Evolutionary conservation across 305 asterid species (phyloP), one percentile per base, ranked within the genome.

Genomic region (Plantago lanceolata): DNA sequence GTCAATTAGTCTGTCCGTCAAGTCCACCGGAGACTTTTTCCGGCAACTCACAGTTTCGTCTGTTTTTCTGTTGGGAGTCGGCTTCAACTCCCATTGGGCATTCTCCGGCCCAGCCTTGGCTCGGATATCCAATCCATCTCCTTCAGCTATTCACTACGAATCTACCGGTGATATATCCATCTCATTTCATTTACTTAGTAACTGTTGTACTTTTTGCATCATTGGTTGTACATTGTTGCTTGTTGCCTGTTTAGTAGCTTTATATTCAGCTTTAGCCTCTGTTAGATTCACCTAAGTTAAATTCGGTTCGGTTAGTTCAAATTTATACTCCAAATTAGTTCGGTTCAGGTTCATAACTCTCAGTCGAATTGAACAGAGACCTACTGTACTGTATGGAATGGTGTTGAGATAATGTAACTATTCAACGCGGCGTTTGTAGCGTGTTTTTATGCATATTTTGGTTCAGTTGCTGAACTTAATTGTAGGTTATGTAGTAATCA

Each of bases 21-120:
- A 24, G 3, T 24, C 28, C 66, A 66, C 78, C 59, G 84, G 67
- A 5, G 83, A 76, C 28, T 53, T 73, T 67, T 55, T 85, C 76
- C 84, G 86, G 68, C 86, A 61, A 59, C 73, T 87, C 37, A 75
- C 86, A 3, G 68, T 78, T 48, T 84, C 86, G 28, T 63, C 92
- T n/a, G 84, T 81, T 65, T 45, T 83, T 61, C 48, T 85, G 16
- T 9, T 82, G 7, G 83, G 92, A 21, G 58, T 87, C 47, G 79
- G 90, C 7, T 50, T 84, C 1, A 64, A 65, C 70, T n/a, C n/a
- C n/a, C n/a, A n/a, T n/a, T n/a, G n/a, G n/a, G n/a, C n/a, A n/a
- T n/a, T n/a, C n/a, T n/a, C n/a, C n/a, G n/a, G n/a, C n/a, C n/a
- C n/a, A n/a, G n/a, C n/a, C n/a, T n/a, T n/a, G n/a, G n/a, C n/a